phyloP scores from a whole-genome alignment of 208 protist genomes.

The Trypanosoma boissoni region DNA sequence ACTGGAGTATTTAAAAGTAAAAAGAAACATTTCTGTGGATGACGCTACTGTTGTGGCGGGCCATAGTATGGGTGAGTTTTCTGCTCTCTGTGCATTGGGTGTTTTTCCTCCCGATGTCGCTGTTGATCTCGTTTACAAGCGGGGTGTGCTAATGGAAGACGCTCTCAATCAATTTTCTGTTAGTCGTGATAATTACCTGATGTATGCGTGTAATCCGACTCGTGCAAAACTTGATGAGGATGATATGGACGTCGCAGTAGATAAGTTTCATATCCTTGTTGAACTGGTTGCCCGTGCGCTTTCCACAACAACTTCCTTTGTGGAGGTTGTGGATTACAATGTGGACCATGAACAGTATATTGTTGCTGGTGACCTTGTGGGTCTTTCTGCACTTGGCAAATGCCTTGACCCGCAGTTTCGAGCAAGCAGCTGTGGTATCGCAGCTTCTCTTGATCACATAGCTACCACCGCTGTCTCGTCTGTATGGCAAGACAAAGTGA shows the following conservation, averaged over 20 bases:
- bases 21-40: slow-evolving; percentile 22
- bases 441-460: slow-evolving; percentile 29
- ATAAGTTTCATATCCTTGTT: slow-evolving; percentile 71
- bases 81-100: slow-evolving; percentile 61
- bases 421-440: slow-evolving; percentile 37
- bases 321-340: slow-evolving; percentile 85
- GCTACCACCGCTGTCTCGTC: slow-evolving; percentile 46
- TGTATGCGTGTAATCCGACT: slow-evolving; percentile 82
- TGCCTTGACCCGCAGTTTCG: slow-evolving; percentile 88
- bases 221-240: slow-evolving; percentile 50
- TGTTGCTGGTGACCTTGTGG: slow-evolving; percentile 74
- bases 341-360: slow-evolving; percentile 79
- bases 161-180: slow-evolving; percentile 30
- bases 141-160: slow-evolving; percentile 83
- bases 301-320: slow-evolving; percentile 69
- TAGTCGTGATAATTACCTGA: slow-evolving; percentile 38
- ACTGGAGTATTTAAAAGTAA: slow-evolving; percentile 23
- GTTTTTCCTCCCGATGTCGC: slow-evolving; percentile 72
- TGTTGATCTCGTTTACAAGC: slow-evolving; percentile 69
- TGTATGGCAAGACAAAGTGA: slow-evolving; percentile 52
- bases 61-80: slow-evolving; percentile 89
- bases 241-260: slow-evolving; percentile 46
- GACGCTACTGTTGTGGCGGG: slow-evolving; percentile 46
- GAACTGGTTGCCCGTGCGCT: slow-evolving; percentile 68
- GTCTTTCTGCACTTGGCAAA: slow-evolving; percentile 71